Evolutionary conservation across 2,329 filamentous ascomycete species (phyloP), one percentile per base, ranked within the genome.

Genomic region (Neophaeococcomyces aloes): DNA sequence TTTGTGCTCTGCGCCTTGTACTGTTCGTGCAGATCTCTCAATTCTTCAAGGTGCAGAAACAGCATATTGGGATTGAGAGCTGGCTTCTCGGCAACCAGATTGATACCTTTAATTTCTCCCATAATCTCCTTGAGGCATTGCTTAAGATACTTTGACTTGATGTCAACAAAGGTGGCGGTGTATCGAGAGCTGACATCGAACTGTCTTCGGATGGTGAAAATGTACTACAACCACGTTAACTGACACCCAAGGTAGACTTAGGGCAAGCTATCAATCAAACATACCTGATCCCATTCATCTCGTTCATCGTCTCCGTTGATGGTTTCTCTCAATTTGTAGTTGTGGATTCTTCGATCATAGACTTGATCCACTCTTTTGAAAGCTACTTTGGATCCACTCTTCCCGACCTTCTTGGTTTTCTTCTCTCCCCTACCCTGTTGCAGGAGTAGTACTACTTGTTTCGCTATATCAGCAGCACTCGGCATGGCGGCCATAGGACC

Each of bases 131-230:
- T 70, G 1, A 89, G 69, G 17, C 77, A 79, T 49, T 86, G 79
- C 6, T 81, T 80, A 3, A 94, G 69, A 13, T 78, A 65, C 53
- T 86, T 86, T 59, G 85, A 91, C 65, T 88, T 91, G 62, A 94
- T 83, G 52, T 94, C 86, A 38, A 94, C 78, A 11, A 80, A 65
- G 0, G 86, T 79, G 38, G 87, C 57, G 60, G 76, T 70, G 55
- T 85, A 88, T 56, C 86, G 86, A 49, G 86, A 85, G 53, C 91
- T 83, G 76, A 77, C 86, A 60, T 88, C 81, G 59, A 94, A 93
- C 11, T 76, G 81, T 43, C 87, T 75, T 13, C 85, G 78, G 13
- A 94, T 83, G 18, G 86, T 84, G 60, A 94, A 94, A 23, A 86
- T 72, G 59, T 81, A 91, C 48, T 83, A 78, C 11, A 34, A 6